phyloP scores from a whole-genome alignment of 768 basidiomycete genomes.

The Lentinula detonsa region DNA sequence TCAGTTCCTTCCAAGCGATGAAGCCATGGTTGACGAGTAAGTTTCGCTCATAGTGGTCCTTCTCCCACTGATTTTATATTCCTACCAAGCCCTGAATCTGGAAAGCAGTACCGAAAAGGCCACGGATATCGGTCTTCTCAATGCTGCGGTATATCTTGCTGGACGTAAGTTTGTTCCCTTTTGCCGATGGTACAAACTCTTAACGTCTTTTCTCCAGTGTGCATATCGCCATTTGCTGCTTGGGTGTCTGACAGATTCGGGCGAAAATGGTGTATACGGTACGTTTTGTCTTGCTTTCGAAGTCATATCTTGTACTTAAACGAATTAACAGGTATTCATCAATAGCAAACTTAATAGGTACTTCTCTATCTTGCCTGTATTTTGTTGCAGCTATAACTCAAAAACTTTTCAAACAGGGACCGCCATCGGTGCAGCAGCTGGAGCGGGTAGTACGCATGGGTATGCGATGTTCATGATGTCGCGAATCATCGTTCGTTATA shows the following conservation, averaged over 20 bases:
- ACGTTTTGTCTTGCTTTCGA: background rate
- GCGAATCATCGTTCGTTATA: conserved; percentile 1
- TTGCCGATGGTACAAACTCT: background rate
- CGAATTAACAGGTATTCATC: background rate
- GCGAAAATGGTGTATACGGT: conserved; percentile 7
- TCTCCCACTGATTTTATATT: background rate
- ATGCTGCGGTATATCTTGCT: conserved; percentile 4
- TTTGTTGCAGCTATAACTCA: background rate
- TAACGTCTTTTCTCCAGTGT: background rate
- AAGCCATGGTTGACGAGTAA: conserved; percentile 2
- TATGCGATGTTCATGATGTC: conserved; percentile 9
- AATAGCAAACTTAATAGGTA: background rate
- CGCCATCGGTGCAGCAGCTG: conserved; percentile 2
- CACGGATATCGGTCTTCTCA: conserved; percentile 2
- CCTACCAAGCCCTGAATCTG: background rate
- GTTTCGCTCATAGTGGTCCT: background rate
- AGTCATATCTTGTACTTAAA: background rate
- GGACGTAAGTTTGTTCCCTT: background rate
- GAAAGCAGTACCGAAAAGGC: background rate
- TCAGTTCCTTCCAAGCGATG: conserved; percentile 5
- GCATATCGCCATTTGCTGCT: conserved; percentile 1
- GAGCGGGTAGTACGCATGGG: background rate
- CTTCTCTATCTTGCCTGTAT: background rate
- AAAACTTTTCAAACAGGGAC: background rate
- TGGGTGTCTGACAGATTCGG: conserved; percentile 3